Conservation (phyloP, 352 stramenopile genomes). For the Phytopythium cucurbitacearum region DNA sequence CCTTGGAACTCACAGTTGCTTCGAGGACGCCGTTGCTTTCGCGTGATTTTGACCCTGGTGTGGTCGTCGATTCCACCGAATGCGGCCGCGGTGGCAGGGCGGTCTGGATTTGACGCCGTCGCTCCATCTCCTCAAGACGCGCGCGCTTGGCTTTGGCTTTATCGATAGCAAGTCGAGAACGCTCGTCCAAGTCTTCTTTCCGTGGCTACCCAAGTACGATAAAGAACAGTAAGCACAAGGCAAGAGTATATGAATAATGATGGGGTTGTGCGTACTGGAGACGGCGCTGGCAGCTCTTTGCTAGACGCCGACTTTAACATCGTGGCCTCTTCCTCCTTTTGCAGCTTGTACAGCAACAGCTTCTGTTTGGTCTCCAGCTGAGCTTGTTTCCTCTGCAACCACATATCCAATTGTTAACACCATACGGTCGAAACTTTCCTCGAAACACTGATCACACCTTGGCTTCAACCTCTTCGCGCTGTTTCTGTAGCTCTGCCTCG, state of each 20-base stretch:
- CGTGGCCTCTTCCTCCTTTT: conserved; percentile 67
- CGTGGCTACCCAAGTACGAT: conserved; percentile 16
- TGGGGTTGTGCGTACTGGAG: conserved; percentile 17
- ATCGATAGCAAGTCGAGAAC: conserved; percentile 56
- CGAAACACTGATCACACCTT: conserved; percentile 25
- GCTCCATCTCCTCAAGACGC: conserved; percentile 36
- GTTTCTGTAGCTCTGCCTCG: conserved; percentile 19
- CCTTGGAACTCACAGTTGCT: conserved; percentile 51
- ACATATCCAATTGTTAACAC: conserved; percentile 4
- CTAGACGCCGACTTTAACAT: conserved; percentile 8
- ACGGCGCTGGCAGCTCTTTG: conserved; percentile 13
- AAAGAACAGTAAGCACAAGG: conserved; percentile 3
- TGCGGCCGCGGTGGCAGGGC: conserved; percentile 42
- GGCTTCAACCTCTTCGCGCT: conserved; percentile 37
- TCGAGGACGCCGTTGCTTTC: conserved; percentile 23
- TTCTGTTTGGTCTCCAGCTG: conserved; percentile 75
- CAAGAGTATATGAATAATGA: neutral
- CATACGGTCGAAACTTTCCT: neutral
- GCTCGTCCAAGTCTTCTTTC: conserved; percentile 40
- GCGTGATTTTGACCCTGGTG: neutral
- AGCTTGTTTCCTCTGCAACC: conserved; percentile 41
- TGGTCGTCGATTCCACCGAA: conserved; percentile 8
- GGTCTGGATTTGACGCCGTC: conserved; percentile 25
- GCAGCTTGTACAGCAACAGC: conserved; percentile 62
- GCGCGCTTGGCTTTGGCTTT: conserved; percentile 46